phyloP scores from a whole-genome alignment of 176 grass and related monocot genomes.

The Aegilops sharonensis region DNA sequence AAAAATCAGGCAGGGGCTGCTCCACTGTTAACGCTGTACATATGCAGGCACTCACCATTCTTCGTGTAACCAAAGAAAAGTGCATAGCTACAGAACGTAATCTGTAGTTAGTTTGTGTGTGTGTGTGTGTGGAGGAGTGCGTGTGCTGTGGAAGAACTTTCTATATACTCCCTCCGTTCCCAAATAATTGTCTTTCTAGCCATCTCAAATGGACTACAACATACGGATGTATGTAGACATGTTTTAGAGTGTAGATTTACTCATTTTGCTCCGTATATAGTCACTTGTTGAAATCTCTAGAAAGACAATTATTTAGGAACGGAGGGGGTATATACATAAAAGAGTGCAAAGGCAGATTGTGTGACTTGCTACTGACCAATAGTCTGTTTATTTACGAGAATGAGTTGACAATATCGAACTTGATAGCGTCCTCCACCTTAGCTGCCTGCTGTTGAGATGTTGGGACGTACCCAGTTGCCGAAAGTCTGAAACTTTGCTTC shows the following conservation, averaged over 20 bases:
- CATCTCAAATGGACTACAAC: too few relatives aligned
- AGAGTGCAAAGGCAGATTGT: slow-evolving; percentile 12
- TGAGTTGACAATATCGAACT: background rate
- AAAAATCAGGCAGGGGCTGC: slow-evolving; percentile 13
- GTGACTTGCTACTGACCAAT: background rate
- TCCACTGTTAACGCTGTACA: slow-evolving; percentile 53
- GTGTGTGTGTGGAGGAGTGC: background rate
- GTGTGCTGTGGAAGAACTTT: background rate
- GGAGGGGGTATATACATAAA: background rate
- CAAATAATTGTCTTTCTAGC: too few relatives aligned
- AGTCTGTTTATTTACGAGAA: background rate
- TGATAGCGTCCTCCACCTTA: background rate
- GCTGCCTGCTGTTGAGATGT: background rate
- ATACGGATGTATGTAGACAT: too few relatives aligned
- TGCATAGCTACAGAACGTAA: slow-evolving; percentile 7
- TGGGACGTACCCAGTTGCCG: background rate
- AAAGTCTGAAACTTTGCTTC: background rate
- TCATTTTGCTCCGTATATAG: too few relatives aligned
- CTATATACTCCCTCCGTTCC: background rate
- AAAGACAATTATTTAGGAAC: too few relatives aligned
- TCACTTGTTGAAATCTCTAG: too few relatives aligned
- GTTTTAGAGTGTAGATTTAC: too few relatives aligned
- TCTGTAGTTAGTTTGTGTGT: background rate
- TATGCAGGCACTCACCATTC: slow-evolving; percentile 36
- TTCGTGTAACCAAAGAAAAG: slow-evolving; percentile 14